A percentile compares a stretch with the other conserved stretches of the same genome.
Conservation (phyloP, 192 early-diverging fungal species). For the Irineochytrium annulatum region DNA sequence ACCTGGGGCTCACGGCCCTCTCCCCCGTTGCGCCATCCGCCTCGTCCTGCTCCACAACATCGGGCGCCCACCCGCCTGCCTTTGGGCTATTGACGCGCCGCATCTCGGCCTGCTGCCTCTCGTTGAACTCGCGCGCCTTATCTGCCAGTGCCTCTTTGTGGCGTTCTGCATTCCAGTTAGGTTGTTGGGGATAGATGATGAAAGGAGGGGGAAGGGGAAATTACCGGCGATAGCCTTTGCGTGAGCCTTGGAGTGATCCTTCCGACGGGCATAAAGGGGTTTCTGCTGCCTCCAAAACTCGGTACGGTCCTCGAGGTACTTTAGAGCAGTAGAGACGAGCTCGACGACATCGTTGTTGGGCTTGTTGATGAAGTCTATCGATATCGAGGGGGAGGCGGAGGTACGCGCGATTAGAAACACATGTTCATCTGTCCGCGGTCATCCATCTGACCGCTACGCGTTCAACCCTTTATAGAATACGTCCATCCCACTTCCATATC, state of each 20-base stretch:
- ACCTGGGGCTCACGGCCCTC: neutral
- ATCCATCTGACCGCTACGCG: too few relatives aligned
- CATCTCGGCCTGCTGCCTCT: neutral
- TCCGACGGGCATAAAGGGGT: constrained; percentile 46
- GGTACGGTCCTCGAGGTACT: constrained; percentile 42
- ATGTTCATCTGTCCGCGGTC: constrained; percentile 3
- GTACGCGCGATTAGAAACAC: neutral
- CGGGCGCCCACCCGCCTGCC: too few relatives aligned
- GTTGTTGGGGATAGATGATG: neutral
- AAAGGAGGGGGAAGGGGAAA: too few relatives aligned
- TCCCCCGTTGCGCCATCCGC: neutral
- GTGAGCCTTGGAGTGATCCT: constrained; percentile 24
- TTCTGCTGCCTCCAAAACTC: constrained; percentile 58
- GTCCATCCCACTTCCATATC: too few relatives aligned
- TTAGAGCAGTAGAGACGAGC: constrained; percentile 37
- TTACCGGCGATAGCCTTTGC: constrained; percentile 23
- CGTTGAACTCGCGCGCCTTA: constrained; percentile 9
- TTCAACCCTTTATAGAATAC: too few relatives aligned
- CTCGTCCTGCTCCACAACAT: neutral
- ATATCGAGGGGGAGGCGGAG: neutral
- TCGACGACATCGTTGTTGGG: constrained; percentile 37
- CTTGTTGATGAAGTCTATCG: constrained; percentile 41
- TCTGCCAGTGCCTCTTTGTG: constrained; percentile 15
- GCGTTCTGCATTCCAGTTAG: neutral
- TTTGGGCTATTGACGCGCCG: neutral